A percentile compares a stretch with the other conserved stretches of the same genome.
These are phyloP conservation scores for Quercus tomentella DNA, from an alignment of 331 rosid genomes.

Conservation along the genomic window DNA sequence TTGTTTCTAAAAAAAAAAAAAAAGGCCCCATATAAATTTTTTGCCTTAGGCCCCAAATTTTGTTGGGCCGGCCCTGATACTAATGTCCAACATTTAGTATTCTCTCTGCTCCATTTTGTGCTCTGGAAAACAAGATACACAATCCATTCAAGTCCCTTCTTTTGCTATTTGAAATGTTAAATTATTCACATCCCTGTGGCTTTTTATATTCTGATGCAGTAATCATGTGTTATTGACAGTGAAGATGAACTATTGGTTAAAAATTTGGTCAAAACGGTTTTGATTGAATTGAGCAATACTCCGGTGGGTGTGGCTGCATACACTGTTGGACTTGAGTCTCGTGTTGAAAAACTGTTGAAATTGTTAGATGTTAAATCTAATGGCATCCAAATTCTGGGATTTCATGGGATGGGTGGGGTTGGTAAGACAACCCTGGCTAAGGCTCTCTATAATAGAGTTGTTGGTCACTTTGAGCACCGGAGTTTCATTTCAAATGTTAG, in stretches of 20 bases:
- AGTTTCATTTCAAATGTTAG: conserved; percentile 47
- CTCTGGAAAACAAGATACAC: too few relatives aligned
- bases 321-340: conserved; percentile 44
- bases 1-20: too few relatives aligned
- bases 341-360: conserved; percentile 21
- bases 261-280: conserved; percentile 26
- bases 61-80: too few relatives aligned
- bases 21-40: too few relatives aligned
- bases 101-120: too few relatives aligned
- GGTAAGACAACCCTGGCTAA: conserved; percentile 69
- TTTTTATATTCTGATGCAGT: too few relatives aligned
- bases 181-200: too few relatives aligned
- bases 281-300: conserved; percentile 38
- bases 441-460: conserved; percentile 40
- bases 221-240: conserved; percentile 11
- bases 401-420: conserved; percentile 54
- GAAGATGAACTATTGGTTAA: conserved; percentile 7
- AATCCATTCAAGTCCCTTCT: too few relatives aligned
- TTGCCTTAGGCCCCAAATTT: too few relatives aligned
- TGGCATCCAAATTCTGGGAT: conserved; percentile 34
- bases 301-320: conserved; percentile 32
- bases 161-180: too few relatives aligned
- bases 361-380: conserved; percentile 35
- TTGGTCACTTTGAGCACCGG: conserved; percentile 21
- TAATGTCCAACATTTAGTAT: too few relatives aligned